A percentile compares a stretch with the other conserved stretches of the same genome.
These are phyloP conservation scores for Coniochaeta sp. DNA, from an alignment of 2,329 filamentous ascomycete species.

Conservation along the genomic window DNA sequence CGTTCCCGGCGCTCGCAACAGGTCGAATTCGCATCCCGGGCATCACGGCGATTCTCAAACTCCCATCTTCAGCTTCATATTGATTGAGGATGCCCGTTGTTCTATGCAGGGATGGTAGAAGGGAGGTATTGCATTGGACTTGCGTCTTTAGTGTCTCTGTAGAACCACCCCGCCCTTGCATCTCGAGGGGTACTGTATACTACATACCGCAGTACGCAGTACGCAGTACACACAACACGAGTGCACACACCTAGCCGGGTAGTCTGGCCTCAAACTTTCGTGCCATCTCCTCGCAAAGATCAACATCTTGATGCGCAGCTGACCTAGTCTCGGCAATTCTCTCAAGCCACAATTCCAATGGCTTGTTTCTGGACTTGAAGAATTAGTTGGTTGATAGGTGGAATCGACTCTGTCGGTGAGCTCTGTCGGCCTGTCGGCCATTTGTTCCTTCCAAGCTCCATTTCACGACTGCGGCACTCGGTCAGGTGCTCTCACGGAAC, in stretches of 20 bases:
- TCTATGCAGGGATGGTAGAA: not conserved
- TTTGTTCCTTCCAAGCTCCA: not conserved
- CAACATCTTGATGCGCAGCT: not conserved
- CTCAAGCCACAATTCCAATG: not conserved
- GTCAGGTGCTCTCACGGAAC: slow-evolving; percentile 4
- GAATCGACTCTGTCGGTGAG: not conserved
- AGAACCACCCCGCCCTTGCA: not conserved
- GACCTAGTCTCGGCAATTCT: not conserved
- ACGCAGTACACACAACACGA: too few relatives aligned
- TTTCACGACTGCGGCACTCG: slow-evolving; percentile 2
- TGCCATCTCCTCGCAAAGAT: not conserved
- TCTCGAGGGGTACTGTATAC: not conserved
- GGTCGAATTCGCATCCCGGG: not conserved
- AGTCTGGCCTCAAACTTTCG: not conserved
- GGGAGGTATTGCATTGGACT: not conserved
- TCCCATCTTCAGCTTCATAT: not conserved
- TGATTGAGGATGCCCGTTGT: not conserved
- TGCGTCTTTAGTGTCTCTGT: slow-evolving; percentile 1
- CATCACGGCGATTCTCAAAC: not conserved
- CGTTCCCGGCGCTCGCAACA: not conserved
- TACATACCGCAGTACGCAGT: too few relatives aligned
- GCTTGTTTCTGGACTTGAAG: not conserved
- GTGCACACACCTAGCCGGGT: not conserved
- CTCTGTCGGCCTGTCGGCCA: not conserved
- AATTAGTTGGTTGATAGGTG: not conserved